Evolutionary conservation across 2,329 filamentous ascomycete species (phyloP).

Genomic region (Alternaria incomplexa): DNA sequence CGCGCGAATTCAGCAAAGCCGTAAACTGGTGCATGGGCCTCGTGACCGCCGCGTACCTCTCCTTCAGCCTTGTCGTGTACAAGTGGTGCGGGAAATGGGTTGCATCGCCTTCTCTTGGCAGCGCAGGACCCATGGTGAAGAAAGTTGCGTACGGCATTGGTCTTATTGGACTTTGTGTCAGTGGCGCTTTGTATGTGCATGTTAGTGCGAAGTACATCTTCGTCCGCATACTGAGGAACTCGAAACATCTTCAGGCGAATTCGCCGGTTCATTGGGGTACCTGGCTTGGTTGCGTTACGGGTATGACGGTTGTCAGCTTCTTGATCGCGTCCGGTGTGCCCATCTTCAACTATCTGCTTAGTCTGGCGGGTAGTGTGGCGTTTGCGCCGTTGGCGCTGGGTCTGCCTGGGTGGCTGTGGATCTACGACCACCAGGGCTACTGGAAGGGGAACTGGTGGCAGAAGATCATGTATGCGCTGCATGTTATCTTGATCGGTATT

Average conservation of each 20-base stretch:
- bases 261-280: slow-evolving; percentile 63
- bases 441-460: slow-evolving; percentile 44
- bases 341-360: slow-evolving; percentile 61
- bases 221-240: slow-evolving; percentile 60
- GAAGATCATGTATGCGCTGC: slow-evolving; percentile 49
- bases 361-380: slow-evolving; percentile 57
- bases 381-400: slow-evolving; percentile 59
- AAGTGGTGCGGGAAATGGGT: slow-evolving; percentile 68
- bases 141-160: slow-evolving; percentile 67
- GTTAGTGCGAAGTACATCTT: slow-evolving; percentile 63
- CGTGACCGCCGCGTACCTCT: slow-evolving; percentile 64
- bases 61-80: slow-evolving; percentile 67
- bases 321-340: slow-evolving; percentile 61
- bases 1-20: slow-evolving; percentile 66
- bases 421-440: slow-evolving; percentile 56
- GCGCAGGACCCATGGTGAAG: slow-evolving; percentile 65
- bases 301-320: slow-evolving; percentile 54
- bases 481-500: slow-evolving; percentile 52
- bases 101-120: slow-evolving; percentile 66
- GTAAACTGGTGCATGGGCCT: slow-evolving; percentile 65
- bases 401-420: slow-evolving; percentile 59
- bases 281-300: slow-evolving; percentile 57
- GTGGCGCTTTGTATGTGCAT: slow-evolving; percentile 56
- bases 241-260: slow-evolving; percentile 60
- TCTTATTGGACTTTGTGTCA: slow-evolving; percentile 61